Base-by-base conservation (phyloP, 768 basidiomycete genomes). In the Candolleomyces aberdarensis region DNA sequence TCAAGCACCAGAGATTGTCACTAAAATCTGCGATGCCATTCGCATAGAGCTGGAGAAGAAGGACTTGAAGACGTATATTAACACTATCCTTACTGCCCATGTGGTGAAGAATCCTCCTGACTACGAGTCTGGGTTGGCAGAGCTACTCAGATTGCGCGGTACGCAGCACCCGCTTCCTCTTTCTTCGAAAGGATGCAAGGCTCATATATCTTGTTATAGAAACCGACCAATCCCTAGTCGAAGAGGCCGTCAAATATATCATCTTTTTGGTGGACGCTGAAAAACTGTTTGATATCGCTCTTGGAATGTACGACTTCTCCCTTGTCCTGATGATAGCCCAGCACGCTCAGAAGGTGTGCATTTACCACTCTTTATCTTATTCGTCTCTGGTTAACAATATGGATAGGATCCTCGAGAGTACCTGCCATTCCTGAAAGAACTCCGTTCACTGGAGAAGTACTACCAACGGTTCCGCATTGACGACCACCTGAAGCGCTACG, bases 291-390 rank as follows among this genome's bases (percentile, higher is more conserved):
- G 88, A 98, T 71, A 91, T 92, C 11, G 97, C 97, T 1, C 82
- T 99, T 36, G 97, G 97, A 19, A 98, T 98, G 95, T 99, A 99
- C 69, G 95, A 99, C 74, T 98, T 98, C 76, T 88, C 92, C 31
- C 78, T 99, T 17, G 96, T 98, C 7, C 78, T 98, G 22, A 89
- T 98, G 88, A 85, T 99, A 46, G 96, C 97, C 0, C 97, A 98
- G 70, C 90, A 97, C 68, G 91, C 96, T 51, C 96, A 98, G 71
- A 97, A 96, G 84, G 96, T 94, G 40, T 65, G 1, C 0, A 56
- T 41, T 36, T 32, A 15, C 22, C 55, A 57, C 10, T 41, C 22
- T 58, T 26, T 26, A 26, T 26, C 4, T 53, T 53, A 55, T 56
- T 46, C 32, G 41, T 48, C 58, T 46, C 15, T 17, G 36, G 14